Percentiles rank a stretch among this genome's conserved stretches.
Conservation (phyloP, 176 grass and related monocot species). For the Aegilops bicornis region DNA sequence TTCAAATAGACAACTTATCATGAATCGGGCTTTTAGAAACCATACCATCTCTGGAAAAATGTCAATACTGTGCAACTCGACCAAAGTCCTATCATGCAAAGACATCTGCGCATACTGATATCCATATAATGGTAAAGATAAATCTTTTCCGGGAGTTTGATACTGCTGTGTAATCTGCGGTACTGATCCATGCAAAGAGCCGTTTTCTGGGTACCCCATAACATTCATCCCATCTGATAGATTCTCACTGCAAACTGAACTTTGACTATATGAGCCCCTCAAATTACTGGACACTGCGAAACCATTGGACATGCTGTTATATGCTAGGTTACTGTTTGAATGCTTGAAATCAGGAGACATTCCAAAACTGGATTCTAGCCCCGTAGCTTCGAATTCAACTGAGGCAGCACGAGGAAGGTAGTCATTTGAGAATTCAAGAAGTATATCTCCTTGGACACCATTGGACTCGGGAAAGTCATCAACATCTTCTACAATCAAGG, state of each 20-base stretch:
- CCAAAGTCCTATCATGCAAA: slow-evolving; percentile 60
- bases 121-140: slow-evolving; percentile 39
- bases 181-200: slow-evolving; percentile 27
- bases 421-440: slow-evolving; percentile 43
- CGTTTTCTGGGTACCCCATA: slow-evolving; percentile 39
- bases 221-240: slow-evolving; percentile 28
- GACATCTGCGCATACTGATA: slow-evolving; percentile 64
- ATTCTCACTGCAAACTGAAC: slow-evolving; percentile 49
- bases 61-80: slow-evolving; percentile 68
- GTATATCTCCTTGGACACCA: slow-evolving; percentile 30
- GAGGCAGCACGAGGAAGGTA: slow-evolving; percentile 34
- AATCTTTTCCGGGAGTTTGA: slow-evolving; percentile 32
- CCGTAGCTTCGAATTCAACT: slow-evolving; percentile 27
- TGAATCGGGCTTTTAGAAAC: slow-evolving; percentile 1
- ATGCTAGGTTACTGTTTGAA: slow-evolving; percentile 27
- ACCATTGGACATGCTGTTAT: slow-evolving; percentile 46
- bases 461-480: slow-evolving; percentile 41
- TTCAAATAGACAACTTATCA: slow-evolving; percentile 28
- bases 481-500: slow-evolving; percentile 66
- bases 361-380: slow-evolving; percentile 31
- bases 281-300: slow-evolving; percentile 53
- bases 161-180: slow-evolving; percentile 30
- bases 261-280: slow-evolving; percentile 40
- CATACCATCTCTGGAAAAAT: slow-evolving; percentile 58
- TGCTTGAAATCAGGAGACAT: slow-evolving; percentile 36